Conservation (phyloP, 495 filamentous ascomycete species). For the Daldinia loculata region DNA sequence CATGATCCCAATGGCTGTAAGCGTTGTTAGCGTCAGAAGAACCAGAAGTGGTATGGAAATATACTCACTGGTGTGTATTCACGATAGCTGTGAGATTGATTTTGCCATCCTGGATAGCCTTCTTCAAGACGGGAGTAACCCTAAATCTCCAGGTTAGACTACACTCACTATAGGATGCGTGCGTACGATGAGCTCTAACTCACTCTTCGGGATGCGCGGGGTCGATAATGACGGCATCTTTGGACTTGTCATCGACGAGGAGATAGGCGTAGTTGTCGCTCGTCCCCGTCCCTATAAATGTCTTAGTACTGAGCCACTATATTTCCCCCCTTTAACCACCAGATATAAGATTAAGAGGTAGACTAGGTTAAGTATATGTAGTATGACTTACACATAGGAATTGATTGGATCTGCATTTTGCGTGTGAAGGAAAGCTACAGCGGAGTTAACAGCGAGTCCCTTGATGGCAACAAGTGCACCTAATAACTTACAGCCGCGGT, state of each 20-base stretch:
- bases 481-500: constrained; percentile 45
- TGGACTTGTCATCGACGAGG: constrained; percentile 86
- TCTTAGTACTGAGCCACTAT: constrained; percentile 15
- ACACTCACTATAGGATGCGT: constrained; percentile 2
- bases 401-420: constrained; percentile 93
- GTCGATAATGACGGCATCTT: constrained; percentile 94
- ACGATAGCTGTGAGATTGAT: constrained; percentile 90
- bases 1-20: constrained; percentile 89
- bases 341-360: not conserved
- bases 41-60: not conserved
- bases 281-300: constrained; percentile 77
- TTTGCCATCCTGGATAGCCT: constrained; percentile 71
- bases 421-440: constrained; percentile 50
- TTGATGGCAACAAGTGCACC: constrained; percentile 8
- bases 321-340: too few relatives aligned
- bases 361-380: not conserved
- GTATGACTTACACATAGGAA: constrained; percentile 92
- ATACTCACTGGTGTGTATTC: constrained; percentile 92
- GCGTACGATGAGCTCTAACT: constrained; percentile 38
- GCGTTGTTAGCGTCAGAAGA: constrained; percentile 7
- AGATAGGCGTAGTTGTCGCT: constrained; percentile 98
- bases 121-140: constrained; percentile 80
- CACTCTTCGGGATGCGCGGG: constrained; percentile 94
- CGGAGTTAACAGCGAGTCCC: constrained; percentile 24
- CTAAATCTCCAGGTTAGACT: constrained; percentile 55